Base-by-base conservation (phyloP, 2,329 filamentous ascomycete species). In the Pezicula radicicola region DNA sequence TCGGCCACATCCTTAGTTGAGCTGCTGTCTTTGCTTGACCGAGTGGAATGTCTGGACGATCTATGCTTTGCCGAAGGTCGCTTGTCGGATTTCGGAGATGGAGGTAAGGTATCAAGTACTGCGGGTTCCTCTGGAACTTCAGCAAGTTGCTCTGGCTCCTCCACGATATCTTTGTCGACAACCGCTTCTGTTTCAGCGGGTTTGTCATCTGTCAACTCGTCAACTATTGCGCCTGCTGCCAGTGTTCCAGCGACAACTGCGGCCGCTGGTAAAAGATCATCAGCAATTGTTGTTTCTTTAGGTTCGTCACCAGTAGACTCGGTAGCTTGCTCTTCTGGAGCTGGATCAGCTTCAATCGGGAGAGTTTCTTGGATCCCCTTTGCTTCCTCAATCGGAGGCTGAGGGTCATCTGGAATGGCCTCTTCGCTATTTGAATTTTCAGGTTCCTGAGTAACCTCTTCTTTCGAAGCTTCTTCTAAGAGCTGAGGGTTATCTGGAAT, bases 41-140 rank as follows among this genome's bases (percentile, higher is more conserved):
- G 19, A 12, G 16, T 45, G 10, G 42, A 45, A 35, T 53, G 51
- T 13, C 30, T 49, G n/a, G 42, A 45, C 16, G 50, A 52, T 19
- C 51, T 41, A 30, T 48, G 51, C 25, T 50, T 49, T 30, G 28
- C 28, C 8, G 42, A 45, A 12, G 37, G 39, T 5, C 35, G 40
- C 18, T 37, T 45, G n/a, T 45, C 48, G 19, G 40, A 36, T 15
- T 37, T 50, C 25, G 51, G 41, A n/a, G 51, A 53, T 21, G 39
- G 30, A 4, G 39, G 6, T 30, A 19, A 12, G 12, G 42, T 9
- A 28, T 42, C 40, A 4, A 16, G 30, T 10, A 6, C 8, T 16
- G 8, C 48, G n/a, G 25, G n/a, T 30, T 49, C 36, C 21, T 47
- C 28, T 15, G 13, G 41, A 12, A 27, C 27, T 16, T 18, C 21